Evolutionary conservation across 495 filamentous ascomycete genomes (phyloP).

Genomic region (Trichoderma asperelloides): DNA sequence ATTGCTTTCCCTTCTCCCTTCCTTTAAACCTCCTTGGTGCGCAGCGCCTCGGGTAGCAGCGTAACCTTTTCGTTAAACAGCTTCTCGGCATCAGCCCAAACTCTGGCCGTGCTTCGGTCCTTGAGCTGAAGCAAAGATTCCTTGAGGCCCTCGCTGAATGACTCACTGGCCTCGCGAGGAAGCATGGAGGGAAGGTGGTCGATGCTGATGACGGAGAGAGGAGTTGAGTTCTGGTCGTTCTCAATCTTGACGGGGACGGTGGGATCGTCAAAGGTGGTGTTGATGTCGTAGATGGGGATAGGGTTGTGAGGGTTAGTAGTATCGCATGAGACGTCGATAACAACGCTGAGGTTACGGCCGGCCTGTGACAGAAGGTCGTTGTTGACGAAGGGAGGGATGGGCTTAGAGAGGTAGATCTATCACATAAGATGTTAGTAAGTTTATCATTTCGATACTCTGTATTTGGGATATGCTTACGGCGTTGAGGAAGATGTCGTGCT

Average conservation of each 20-base stretch:
- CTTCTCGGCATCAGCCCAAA: constrained; percentile 71
- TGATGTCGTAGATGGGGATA: constrained; percentile 60
- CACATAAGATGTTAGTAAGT: too few species aligned
- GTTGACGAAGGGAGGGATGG: constrained; percentile 59
- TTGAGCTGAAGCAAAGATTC: constrained; percentile 65
- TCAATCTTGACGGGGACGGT: constrained; percentile 52
- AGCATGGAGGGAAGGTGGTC: constrained; percentile 77
- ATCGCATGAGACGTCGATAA: constrained; percentile 71
- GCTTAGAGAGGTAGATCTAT: constrained; percentile 61
- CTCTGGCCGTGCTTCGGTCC: constrained; percentile 51
- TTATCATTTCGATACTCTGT: too few species aligned
- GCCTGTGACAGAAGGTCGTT: constrained; percentile 50
- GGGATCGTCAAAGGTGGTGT: constrained; percentile 56
- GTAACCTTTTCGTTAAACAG: constrained; percentile 71
- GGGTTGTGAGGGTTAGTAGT: constrained; percentile 61
- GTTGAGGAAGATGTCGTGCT: constrained; percentile 63
- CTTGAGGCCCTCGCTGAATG: constrained; percentile 63
- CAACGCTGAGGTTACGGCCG: constrained; percentile 51
- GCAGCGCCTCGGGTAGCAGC: constrained; percentile 31
- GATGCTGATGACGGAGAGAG: constrained; percentile 65
- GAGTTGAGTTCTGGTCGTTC: constrained; percentile 36
- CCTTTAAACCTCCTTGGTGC: too few species aligned
- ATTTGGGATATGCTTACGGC: too few species aligned
- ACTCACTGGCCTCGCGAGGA: constrained; percentile 71
- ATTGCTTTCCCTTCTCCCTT: too few species aligned